Base-by-base conservation (phyloP, 306 rosid species). In the Mucuna pruriens region DNA sequence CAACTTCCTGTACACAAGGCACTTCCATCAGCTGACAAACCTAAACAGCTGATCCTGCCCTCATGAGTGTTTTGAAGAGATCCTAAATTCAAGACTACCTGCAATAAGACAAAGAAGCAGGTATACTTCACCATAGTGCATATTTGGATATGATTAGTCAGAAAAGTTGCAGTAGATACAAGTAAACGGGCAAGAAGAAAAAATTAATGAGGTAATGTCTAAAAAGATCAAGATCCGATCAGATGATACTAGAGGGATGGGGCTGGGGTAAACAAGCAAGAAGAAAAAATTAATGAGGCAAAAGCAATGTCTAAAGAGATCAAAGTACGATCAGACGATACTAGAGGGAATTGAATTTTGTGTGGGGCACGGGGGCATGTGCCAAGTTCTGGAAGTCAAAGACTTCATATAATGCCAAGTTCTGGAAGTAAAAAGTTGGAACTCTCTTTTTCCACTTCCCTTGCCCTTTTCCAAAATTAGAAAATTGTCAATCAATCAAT, bases 11-110 rank as follows among this genome's bases (percentile, higher is more conserved):
- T 93, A 91, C 99, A 95, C 83, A 95, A 77, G 79, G 99, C 99
- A 87, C 99, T 95, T 82, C 99, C 99, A 86, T 95, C 99, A 84
- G 97, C 95, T 19, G 99, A 93, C 87, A 95, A 87, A 67, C 99
- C 98, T 90, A 95, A 89, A 84, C 98, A 95, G 87, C 78, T 93
- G 65, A 95, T 87, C 87, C 86, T 90, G 33, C 83, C 71, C 80
- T 87, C 97, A 36, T 95, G 99, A 75, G 97, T 90, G 79, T 88
- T 89, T 10, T 91, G 97, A 31, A 95, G 94, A 80, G 97, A 87
- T 89, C 97, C 97, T 87, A 95, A 86, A 91, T 95, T 75, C 92
- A 93, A 87, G 73, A 93, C 97, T 86, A 93, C 86, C 97, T 95
- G 81, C 79, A 82, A 80, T 61, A 60, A 80, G 86, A 75, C 46